These are phyloP conservation scores for Knufia fluminis DNA, from an alignment of 2,329 filamentous ascomycete genomes.

Conservation along the genomic window DNA sequence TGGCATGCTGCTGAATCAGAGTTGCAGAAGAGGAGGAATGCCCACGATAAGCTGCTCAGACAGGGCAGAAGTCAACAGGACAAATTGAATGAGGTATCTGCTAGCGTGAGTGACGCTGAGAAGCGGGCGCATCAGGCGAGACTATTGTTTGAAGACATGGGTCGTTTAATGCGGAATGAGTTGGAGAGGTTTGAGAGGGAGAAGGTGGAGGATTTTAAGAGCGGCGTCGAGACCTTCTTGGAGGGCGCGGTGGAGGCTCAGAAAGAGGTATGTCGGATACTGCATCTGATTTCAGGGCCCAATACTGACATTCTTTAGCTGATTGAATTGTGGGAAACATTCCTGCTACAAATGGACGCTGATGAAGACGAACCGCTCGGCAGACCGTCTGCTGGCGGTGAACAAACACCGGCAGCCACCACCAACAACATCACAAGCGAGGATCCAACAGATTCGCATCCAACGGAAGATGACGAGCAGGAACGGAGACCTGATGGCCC, in stretches of 20 bases:
- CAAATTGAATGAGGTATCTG: conserved; percentile 79
- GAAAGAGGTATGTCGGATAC: conserved; percentile 68
- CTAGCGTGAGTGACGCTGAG: conserved; percentile 91
- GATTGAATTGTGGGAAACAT: conserved; percentile 95
- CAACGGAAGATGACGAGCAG: conserved; percentile 1
- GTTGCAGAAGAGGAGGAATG: conserved; percentile 75
- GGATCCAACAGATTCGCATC: conserved; percentile 4
- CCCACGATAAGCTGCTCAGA: conserved; percentile 87
- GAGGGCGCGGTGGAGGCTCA: conserved; percentile 96
- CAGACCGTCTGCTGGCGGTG: conserved; percentile 28
- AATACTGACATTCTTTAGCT: conserved; percentile 47
- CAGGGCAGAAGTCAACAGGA: conserved; percentile 96
- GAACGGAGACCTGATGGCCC: background rate
- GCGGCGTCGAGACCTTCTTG: conserved; percentile 91
- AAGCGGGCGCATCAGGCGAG: conserved; percentile 83
- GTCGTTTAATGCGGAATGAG: conserved; percentile 79
- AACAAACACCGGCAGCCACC: background rate
- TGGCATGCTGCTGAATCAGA: conserved; percentile 91
- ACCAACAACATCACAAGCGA: background rate
- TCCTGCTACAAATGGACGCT: conserved; percentile 87
- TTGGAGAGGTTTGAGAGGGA: conserved; percentile 90
- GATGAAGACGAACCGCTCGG: conserved; percentile 59
- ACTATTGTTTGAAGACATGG: conserved; percentile 94
- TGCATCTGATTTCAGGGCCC: background rate
- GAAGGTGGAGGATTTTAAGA: conserved; percentile 99